Percentiles rank a stretch among this genome's conserved stretches.
Conservation (phyloP, 805 yeast genomes). For the Teunomyces tritomae region DNA sequence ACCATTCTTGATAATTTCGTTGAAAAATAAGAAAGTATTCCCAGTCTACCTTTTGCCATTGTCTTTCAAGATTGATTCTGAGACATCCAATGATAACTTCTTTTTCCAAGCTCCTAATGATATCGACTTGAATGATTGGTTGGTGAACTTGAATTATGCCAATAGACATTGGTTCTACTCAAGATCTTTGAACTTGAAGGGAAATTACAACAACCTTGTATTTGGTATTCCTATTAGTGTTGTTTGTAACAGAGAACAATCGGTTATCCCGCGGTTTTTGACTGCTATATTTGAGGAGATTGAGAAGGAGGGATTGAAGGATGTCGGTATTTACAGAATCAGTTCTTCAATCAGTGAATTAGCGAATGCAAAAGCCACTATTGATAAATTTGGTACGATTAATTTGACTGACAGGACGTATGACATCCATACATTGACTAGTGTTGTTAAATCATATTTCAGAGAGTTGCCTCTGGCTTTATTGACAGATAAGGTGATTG, state of each 20-base stretch:
- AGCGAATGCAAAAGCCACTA: constrained; percentile 39
- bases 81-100: constrained; percentile 48
- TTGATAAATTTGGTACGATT: constrained; percentile 47
- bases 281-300: constrained; percentile 67
- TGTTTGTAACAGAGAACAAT: constrained; percentile 70
- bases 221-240: constrained; percentile 85
- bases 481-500: constrained; percentile 64
- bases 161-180: constrained; percentile 58
- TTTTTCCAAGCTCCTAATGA: constrained; percentile 66
- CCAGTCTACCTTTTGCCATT: constrained; percentile 51
- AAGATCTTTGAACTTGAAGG: constrained; percentile 28
- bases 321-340: constrained; percentile 83
- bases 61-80: constrained; percentile 49
- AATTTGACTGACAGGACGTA: constrained; percentile 52
- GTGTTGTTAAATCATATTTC: constrained; percentile 78
- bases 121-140: constrained; percentile 72
- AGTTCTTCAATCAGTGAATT: constrained; percentile 52
- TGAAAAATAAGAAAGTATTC: constrained; percentile 46
- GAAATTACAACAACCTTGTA: constrained; percentile 35
- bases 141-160: constrained; percentile 46
- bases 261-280: constrained; percentile 63
- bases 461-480: constrained; percentile 87
- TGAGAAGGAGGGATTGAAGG: constrained; percentile 84
- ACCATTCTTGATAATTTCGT: constrained; percentile 48
- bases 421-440: constrained; percentile 84